A percentile compares a stretch with the other conserved stretches of the same genome.
These are phyloP conservation scores for Iberis amara DNA, from an alignment of 441 rosid genomes.

Conservation along the genomic window DNA sequence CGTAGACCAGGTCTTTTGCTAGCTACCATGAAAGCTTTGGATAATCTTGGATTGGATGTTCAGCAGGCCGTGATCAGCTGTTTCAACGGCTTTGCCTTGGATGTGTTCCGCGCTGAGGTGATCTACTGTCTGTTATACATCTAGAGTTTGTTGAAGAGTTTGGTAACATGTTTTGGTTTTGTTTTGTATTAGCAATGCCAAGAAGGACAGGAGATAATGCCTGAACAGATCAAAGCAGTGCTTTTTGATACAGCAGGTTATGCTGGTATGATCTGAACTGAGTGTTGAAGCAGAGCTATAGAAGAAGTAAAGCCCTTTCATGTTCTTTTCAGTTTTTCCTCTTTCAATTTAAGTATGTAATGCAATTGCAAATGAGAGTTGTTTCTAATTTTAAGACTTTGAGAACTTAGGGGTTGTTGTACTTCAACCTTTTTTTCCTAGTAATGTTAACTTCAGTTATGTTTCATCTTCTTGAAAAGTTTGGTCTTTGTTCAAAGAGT, in stretches of 20 bases:
- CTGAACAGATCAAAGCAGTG: constrained; percentile 73
- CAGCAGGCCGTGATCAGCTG: constrained; percentile 71
- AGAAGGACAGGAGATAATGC: constrained; percentile 59
- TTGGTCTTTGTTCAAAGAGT: constrained; percentile 3
- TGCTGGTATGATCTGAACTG: constrained; percentile 44
- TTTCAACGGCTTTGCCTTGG: constrained; percentile 63
- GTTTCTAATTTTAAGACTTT: background rate
- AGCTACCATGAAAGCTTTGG: constrained; percentile 62
- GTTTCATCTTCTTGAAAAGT: constrained; percentile 1
- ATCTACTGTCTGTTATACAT: no score
- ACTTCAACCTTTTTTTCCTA: constrained; percentile 15
- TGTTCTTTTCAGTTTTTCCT: constrained; percentile 15
- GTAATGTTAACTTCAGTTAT: constrained; percentile 17
- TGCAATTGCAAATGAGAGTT: constrained; percentile 19
- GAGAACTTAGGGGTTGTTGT: constrained; percentile 14
- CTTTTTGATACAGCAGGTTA: constrained; percentile 78
- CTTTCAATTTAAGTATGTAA: constrained; percentile 21
- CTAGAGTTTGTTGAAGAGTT: background rate
- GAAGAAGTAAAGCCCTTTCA: constrained; percentile 14
- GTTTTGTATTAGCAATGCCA: constrained; percentile 48
- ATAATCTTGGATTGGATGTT: constrained; percentile 65
- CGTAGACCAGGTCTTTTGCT: constrained; percentile 53
- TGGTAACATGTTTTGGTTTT: background rate
- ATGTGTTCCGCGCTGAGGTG: constrained; percentile 75
- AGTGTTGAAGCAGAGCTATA: constrained; percentile 19